Base-by-base conservation (phyloP, 2,329 filamentous ascomycete genomes). In the Aotearoamyces nothofagi region DNA sequence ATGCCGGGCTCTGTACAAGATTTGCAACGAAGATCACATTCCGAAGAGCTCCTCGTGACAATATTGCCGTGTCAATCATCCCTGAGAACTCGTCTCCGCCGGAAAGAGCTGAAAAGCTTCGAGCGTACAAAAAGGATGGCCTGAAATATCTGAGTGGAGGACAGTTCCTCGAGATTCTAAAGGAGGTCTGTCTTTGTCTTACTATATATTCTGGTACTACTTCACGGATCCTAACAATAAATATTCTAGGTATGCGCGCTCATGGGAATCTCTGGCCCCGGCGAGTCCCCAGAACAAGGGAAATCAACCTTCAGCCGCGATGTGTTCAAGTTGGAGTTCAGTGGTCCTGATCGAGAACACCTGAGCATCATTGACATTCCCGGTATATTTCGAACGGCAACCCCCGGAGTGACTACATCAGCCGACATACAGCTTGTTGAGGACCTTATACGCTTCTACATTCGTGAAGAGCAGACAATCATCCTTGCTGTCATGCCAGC, bases 361-460 rank as follows among this genome's bases (percentile, higher is more conserved):
- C 51, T 73, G 13, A 72, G 66, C 0, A 54, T 72, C 14, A 65
- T 73, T 3, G 66, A 73, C 41, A 51, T 72, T 2, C 67, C 67
- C 0, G 67, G 67, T 3, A 47, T 74, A 5, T 63, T 69, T 28
- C 52, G 60, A 15, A 53, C 32, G 5, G 29, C 36, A 8, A 39
- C 34, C 7, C 30, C 32, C n/a, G 38, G 40, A 15, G 26, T 39
- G 4, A 39, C 40, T 17, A 38, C 55, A 1, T 46, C 45, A 2
- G 41, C 42, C 2, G 63, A 64, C 24, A 55, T 58, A 0, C 44
- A 53, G 3, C 32, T 58, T 2, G 59, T 73, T 8, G 36, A 46
- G 3, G 41, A 55, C 0, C 51, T 73, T 5, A 60, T 70, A 0
- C 39, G 56, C 2, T 44, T 44, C 0, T 66, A 67, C 45, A 66